Base-by-base conservation (phyloP, 2,329 filamentous ascomycete genomes). In the Arachnopeziza araneosa region DNA sequence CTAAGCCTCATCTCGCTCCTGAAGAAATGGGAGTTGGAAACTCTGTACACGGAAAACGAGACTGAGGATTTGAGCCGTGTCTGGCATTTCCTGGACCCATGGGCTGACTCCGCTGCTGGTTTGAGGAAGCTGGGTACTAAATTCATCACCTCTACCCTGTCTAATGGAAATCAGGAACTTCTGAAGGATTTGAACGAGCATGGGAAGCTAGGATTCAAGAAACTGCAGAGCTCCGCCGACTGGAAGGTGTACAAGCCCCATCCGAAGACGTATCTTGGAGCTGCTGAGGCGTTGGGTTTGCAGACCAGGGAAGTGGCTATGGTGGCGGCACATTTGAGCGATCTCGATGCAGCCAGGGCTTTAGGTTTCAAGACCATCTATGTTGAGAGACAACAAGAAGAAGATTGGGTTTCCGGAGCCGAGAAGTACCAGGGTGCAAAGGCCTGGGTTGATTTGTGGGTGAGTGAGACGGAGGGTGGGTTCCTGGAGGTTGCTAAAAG, bases 231-330 rank as follows among this genome's bases (percentile, higher is more conserved):
- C 9, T 83, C 85, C 0, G 89, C 89, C 73, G 81, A 87, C 64
- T 93, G 93, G 70, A 76, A 79, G 52, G 84, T 83, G 0, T 95
- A 93, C 73, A 95, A 95, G 77, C 90, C 90, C 1, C 80, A 83
- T 62, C 81, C 83, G 8, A 77, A 73, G 56, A 85, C 87, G 1
- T 95, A 95, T 69, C 78, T 82, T 1, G 89, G 90, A 3, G 89
- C 87, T 0, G 88, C 79, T 1, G 73, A 77, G 59, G 78, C 76
- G 64, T 73, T 93, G 56, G 83, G 80, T 0, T 50, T 68, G 19
- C 67, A 80, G 62, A 81, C 86, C 0, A 71, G 72, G 1, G 79
- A 92, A 69, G 87, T 90, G 60, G 88, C 84, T 22, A 85, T 95
- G 83, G 88, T 95, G 22, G 90, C 91, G 19, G 86, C 90, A 48